phyloP scores from a whole-genome alignment of 139 green algal species.

The Dunaliella sp. region DNA sequence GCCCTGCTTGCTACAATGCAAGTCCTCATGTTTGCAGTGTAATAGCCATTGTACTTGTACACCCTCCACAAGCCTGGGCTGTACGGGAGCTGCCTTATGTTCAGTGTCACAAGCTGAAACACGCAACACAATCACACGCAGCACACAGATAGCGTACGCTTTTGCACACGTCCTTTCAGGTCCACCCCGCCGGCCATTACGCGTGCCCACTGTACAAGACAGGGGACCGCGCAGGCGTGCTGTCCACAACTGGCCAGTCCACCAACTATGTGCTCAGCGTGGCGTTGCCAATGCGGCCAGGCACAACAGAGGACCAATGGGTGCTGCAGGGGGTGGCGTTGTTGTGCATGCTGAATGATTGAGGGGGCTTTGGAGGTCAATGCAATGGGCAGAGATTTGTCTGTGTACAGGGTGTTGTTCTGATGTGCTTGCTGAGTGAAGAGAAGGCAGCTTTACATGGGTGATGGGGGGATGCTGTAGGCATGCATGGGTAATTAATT shows the following conservation, averaged over 20 bases:
- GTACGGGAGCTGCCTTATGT: too few species aligned
- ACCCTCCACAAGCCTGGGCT: too few species aligned
- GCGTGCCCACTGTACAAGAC: conserved; percentile 86
- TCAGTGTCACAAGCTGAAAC: too few species aligned
- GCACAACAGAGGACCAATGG: conserved; percentile 65
- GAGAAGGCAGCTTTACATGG: neutral
- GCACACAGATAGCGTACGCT: too few species aligned
- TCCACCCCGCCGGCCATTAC: conserved; percentile 52
- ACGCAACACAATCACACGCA: too few species aligned
- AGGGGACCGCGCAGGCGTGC: conserved; percentile 64
- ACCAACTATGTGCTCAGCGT: conserved; percentile 82
- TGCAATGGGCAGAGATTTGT: too few species aligned
- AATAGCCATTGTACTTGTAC: too few species aligned
- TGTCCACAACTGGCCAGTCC: conserved; percentile 77
- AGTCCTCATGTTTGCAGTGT: too few species aligned
- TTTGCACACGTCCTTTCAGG: too few species aligned
- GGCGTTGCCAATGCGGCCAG: conserved; percentile 56
- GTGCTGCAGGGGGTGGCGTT: conserved; percentile 76
- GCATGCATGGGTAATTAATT: neutral
- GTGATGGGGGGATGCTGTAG: too few species aligned
- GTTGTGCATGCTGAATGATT: conserved; percentile 71
- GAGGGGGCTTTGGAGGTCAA: neutral
- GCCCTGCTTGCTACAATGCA: too few species aligned
- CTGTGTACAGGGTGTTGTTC: too few species aligned
- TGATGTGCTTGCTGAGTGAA: neutral